phyloP scores from a whole-genome alignment of 2,329 filamentous ascomycete genomes.

The Beauveria pseudobassiana region DNA sequence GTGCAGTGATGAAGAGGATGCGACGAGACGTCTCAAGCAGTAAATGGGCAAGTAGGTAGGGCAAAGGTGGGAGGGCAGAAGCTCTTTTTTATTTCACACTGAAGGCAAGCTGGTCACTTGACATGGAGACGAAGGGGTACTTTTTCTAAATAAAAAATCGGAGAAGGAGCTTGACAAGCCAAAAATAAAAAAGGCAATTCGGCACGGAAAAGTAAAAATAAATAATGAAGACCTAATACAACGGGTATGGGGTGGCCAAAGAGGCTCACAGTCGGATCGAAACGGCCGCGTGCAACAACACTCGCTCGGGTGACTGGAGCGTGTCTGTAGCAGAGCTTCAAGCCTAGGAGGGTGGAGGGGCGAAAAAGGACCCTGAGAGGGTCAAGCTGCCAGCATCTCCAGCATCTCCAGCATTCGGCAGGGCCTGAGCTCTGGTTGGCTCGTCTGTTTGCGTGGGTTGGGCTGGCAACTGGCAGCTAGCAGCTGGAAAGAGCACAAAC shows the following conservation, averaged over 20 bases:
- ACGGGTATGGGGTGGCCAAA: neutral
- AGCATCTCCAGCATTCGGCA: neutral
- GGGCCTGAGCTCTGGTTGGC: neutral
- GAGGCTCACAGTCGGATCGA: neutral
- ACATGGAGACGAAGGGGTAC: neutral
- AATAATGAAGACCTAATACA: neutral
- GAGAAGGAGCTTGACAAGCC: neutral
- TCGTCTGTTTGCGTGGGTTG: neutral
- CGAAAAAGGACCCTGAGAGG: neutral
- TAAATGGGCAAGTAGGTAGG: neutral
- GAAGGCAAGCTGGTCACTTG: neutral
- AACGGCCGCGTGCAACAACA: slow-evolving; percentile 1
- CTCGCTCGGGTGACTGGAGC: neutral
- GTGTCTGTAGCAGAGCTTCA: neutral
- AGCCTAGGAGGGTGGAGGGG: neutral
- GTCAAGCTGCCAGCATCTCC: slow-evolving; percentile 2
- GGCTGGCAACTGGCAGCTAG: neutral
- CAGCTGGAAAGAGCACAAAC: neutral
- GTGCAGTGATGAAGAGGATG: neutral
- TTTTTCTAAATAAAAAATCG: neutral
- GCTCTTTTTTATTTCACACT: slow-evolving; percentile 8
- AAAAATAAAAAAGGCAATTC: neutral
- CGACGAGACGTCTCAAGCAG: neutral
- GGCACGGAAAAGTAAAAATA: neutral
- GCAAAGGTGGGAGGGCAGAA: neutral